These are phyloP conservation scores for Leccinum uliginosum DNA, from an alignment of 768 basidiomycete species.

Conservation along the genomic window DNA sequence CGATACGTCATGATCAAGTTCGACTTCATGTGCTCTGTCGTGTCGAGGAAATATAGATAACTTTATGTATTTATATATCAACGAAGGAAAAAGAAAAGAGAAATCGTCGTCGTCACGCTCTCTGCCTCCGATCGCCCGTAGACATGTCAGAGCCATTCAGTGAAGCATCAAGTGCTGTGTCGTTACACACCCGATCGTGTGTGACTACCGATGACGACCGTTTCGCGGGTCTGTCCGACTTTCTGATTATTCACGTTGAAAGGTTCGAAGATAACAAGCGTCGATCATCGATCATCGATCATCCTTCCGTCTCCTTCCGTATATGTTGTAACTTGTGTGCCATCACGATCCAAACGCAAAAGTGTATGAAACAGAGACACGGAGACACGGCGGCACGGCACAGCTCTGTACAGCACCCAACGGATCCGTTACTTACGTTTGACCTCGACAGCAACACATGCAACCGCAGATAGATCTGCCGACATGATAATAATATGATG, in stretches of 20 bases:
- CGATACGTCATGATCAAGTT: not conserved
- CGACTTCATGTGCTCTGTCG: not conserved
- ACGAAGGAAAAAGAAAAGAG: not conserved
- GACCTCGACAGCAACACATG: conserved; percentile 1
- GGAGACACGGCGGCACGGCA: not conserved
- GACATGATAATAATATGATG: not conserved
- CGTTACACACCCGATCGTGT: not conserved
- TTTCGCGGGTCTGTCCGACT: not conserved
- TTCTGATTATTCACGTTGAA: not conserved
- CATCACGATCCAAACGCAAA: not conserved
- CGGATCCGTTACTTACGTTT: not conserved
- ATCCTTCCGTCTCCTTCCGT: not conserved
- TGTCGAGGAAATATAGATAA: not conserved
- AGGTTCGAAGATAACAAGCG: not conserved
- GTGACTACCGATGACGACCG: not conserved
- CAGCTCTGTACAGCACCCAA: not conserved
- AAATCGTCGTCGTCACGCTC: not conserved
- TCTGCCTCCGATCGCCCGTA: not conserved
- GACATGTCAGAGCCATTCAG: no score
- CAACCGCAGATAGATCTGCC: not conserved
- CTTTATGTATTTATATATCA: not conserved
- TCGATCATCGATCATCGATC: not conserved
- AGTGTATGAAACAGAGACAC: conserved; percentile 5
- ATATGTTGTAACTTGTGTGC: not conserved
- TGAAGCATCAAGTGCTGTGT: not conserved